A percentile compares a stretch with the other conserved stretches of the same genome.
These are phyloP conservation scores for Umbilicaria muhlenbergii DNA, from an alignment of 495 filamentous ascomycete species.

Conservation along the genomic window DNA sequence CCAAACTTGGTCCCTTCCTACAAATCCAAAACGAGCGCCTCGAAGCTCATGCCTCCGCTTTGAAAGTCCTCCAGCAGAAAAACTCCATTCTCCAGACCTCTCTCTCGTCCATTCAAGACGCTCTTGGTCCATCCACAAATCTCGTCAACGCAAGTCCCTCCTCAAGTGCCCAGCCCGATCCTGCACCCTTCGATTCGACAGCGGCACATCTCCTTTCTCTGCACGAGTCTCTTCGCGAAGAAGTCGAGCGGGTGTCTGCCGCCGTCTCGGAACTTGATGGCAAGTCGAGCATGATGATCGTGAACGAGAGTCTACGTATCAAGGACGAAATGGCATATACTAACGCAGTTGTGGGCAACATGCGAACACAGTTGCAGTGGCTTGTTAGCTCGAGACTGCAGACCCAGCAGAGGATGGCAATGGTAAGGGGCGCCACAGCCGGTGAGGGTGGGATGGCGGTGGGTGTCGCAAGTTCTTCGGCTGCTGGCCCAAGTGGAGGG, in stretches of 20 bases:
- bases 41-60: slow-evolving; percentile 37
- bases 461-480: not conserved
- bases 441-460: not conserved
- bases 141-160: slow-evolving; percentile 2
- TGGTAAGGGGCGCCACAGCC: not conserved
- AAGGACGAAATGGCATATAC: slow-evolving; percentile 55
- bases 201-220: slow-evolving; percentile 49
- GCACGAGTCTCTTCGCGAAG: slow-evolving; percentile 51
- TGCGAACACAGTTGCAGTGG: slow-evolving; percentile 57
- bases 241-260: slow-evolving; percentile 41
- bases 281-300: slow-evolving; percentile 47
- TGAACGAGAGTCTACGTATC: slow-evolving; percentile 50
- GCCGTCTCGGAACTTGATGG: slow-evolving; percentile 48
- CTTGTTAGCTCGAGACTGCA: slow-evolving; percentile 46
- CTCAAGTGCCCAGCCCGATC: not conserved
- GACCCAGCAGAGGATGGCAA: slow-evolving; percentile 4
- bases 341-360: slow-evolving; percentile 44
- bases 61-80: slow-evolving; percentile 39
- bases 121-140: slow-evolving; percentile 17
- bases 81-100: slow-evolving; percentile 43
- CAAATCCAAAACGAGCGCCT: slow-evolving; percentile 39
- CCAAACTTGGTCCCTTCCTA: slow-evolving; percentile 42
- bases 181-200: slow-evolving; percentile 22
- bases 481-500: not conserved
- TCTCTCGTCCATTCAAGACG: slow-evolving; percentile 28